Evolutionary conservation across 805 yeast genomes (phyloP), one percentile per base, ranked within the genome.

Genomic region (Candida quercuum): DNA sequence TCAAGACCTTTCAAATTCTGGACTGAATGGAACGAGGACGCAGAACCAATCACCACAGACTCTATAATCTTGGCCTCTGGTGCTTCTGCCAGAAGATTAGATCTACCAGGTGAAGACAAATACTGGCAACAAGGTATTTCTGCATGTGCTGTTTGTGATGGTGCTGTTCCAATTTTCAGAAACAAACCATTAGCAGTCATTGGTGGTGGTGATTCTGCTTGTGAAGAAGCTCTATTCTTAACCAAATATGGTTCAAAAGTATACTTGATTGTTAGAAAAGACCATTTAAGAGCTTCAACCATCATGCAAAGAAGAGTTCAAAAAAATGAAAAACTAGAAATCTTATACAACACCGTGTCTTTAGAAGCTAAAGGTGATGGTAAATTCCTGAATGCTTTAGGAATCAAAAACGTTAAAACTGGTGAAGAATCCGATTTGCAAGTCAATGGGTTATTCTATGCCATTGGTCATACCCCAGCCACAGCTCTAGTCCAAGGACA

Each of bases 181-280:
- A 85, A 93, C 74, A 85, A 88, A 67, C 98, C 99, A 28, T 76
- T 93, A 61, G 98, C 96, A 19, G 99, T 93, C 40, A 72, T 93
- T 51, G 99, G 99, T 43, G 99, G 99, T 51, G 99, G 99, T 64
- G 99, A 93, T 67, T 88, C 97, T 50, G 99, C 99, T 15, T 95
- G 98, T 66, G 99, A 93, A 71, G 99, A 93, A 71, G 99, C 99
- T 23, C 70, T 86, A 49, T 93, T 93, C 68, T 74, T 93, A 63
- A 93, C 99, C 55, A 93, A 93, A 66, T 93, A 93, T 66, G 99
- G 95, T 46, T 87, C 97, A 38, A 93, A 93, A 72, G 99, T 93
- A 40, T 87, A 69, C 65, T 69, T 93, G 63, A 72, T 93, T 52
- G 97, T 93, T 36, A 87, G 99, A 75, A 87, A 91, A 64, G 97